Conservation (phyloP, 169 alveolate species). For the Plasmodium blacklocki region DNA sequence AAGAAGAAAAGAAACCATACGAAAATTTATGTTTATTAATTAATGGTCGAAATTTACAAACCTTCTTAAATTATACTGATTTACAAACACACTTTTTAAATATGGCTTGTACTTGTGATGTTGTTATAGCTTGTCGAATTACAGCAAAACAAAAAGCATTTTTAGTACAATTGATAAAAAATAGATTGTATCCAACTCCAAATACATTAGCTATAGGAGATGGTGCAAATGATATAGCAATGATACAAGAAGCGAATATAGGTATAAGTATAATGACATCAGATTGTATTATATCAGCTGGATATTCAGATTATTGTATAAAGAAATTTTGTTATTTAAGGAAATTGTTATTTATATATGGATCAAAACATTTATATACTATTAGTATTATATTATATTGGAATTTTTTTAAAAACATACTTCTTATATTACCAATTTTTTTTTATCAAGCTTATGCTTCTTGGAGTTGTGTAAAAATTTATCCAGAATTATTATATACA, state of each 20-base stretch:
- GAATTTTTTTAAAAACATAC: conserved; percentile 75
- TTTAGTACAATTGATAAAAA: conserved; percentile 78
- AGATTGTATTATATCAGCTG: conserved; percentile 97
- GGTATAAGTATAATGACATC: conserved; percentile 97
- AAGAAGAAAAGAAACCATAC: conserved; percentile 71
- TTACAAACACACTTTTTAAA: conserved; percentile 83
- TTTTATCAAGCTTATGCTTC: conserved; percentile 77
- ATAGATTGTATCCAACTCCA: conserved; percentile 82
- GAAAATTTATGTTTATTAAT: conserved; percentile 82
- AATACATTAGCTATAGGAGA: conserved; percentile 85
- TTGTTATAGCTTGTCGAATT: conserved; percentile 81
- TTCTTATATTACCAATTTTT: conserved; percentile 58
- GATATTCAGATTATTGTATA: conserved; percentile 97
- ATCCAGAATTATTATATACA: conserved; percentile 68
- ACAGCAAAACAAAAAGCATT: conserved; percentile 84
- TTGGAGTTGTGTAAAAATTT: conserved; percentile 75
- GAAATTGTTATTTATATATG: conserved; percentile 97
- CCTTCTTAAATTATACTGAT: conserved; percentile 75
- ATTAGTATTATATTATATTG: conserved; percentile 74
- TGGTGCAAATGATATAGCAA: conserved; percentile 83
- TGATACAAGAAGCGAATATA: conserved; percentile 92
- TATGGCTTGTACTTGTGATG: conserved; percentile 85
- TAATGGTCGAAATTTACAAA: conserved; percentile 80
- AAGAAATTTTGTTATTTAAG: conserved; percentile 93
- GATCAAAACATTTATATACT: conserved; percentile 83